Evolutionary conservation across 305 asterid genomes (phyloP).

Genomic region (Plantago rigida): DNA sequence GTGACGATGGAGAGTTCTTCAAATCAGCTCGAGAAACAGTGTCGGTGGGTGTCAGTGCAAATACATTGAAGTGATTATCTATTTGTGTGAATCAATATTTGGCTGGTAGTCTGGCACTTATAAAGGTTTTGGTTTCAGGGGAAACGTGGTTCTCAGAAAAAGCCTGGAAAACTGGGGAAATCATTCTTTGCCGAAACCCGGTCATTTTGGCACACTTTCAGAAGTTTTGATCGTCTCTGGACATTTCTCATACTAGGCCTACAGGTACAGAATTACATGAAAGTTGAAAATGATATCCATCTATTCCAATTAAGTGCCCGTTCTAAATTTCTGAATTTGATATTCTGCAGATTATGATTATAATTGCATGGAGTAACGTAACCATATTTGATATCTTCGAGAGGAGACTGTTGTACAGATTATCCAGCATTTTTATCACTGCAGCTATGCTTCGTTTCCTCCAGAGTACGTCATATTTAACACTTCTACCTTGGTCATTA

Average conservation of each 20-base stretch:
- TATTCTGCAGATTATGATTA: conserved; percentile 59
- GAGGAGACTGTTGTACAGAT: conserved; percentile 43
- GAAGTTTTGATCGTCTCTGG: conserved; percentile 98
- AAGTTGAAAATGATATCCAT: conserved; percentile 8
- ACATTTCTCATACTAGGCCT: conserved; percentile 72
- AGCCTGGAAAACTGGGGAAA: conserved; percentile 60
- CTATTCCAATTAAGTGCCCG: conserved; percentile 24
- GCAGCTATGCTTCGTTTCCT: conserved; percentile 82
- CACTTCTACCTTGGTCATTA: neutral
- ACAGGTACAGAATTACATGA: conserved; percentile 49
- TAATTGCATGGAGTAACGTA: conserved; percentile 74
- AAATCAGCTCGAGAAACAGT: conserved; percentile 52
- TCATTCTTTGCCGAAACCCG: conserved; percentile 93
- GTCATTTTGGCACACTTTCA: conserved; percentile 88
- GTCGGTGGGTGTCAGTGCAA: conserved; percentile 35
- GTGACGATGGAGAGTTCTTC: conserved; percentile 90
- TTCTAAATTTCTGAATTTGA: conserved; percentile 25
- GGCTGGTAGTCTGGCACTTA: conserved; percentile 30
- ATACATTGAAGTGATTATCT: conserved; percentile 18
- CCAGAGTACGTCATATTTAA: conserved; percentile 52
- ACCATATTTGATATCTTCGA: conserved; percentile 54
- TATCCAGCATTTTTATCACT: conserved; percentile 90
- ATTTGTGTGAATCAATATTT: conserved; percentile 14
- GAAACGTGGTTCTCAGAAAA: conserved; percentile 37
- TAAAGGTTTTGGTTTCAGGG: conserved; percentile 49